phyloP scores from a whole-genome alignment of 192 early-diverging fungal species.

The Rhizoclosmatium globosum region DNA sequence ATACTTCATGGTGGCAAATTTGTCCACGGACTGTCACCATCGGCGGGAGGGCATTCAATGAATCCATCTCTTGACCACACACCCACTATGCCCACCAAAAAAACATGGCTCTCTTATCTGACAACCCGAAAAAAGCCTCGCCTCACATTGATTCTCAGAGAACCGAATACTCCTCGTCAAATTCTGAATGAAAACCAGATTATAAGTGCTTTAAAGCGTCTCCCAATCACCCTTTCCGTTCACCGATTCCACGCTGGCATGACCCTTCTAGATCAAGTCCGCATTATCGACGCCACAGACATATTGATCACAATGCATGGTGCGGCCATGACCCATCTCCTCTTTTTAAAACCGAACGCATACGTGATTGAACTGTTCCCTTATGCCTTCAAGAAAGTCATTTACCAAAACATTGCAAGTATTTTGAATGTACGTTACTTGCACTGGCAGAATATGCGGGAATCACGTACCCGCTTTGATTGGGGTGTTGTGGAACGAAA shows the following conservation, averaged over 20 bases:
- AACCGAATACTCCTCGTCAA: constrained; percentile 33
- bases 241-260: constrained; percentile 33
- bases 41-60: not conserved
- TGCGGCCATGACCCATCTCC: constrained; percentile 44
- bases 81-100: not conserved
- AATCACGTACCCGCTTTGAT: constrained; percentile 29
- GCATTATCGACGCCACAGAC: constrained; percentile 35
- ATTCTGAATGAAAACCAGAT: constrained; percentile 47
- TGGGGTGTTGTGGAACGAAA: constrained; percentile 27
- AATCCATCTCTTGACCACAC: not conserved
- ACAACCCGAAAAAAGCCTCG: constrained; percentile 9
- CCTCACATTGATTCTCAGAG: constrained; percentile 37
- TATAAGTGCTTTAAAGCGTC: constrained; percentile 14
- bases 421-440: constrained; percentile 40
- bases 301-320: constrained; percentile 50
- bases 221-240: constrained; percentile 32
- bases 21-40: not conserved
- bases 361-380: constrained; percentile 49
- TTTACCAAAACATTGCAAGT: constrained; percentile 41
- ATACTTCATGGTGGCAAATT: constrained; percentile 29
- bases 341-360: constrained; percentile 39
- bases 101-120: not conserved
- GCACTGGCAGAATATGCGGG: constrained; percentile 40
- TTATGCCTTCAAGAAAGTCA: constrained; percentile 42
- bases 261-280: constrained; percentile 35